These are phyloP conservation scores for Xylaria cubensis DNA, from an alignment of 495 filamentous ascomycete species.

Conservation along the genomic window DNA sequence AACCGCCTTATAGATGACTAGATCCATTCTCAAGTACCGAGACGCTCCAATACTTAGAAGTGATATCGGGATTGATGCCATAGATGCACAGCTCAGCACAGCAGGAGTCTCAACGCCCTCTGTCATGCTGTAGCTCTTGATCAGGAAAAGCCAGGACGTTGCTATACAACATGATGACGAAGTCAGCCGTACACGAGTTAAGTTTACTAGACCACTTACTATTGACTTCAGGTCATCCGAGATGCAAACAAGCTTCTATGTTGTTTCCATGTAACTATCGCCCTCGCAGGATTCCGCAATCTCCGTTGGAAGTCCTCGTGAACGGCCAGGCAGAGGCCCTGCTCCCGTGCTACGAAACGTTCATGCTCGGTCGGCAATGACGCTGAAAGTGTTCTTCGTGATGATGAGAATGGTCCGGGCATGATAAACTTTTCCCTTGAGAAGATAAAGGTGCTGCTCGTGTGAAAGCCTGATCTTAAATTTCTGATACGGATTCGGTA, in stretches of 20 bases:
- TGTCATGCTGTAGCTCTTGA: conserved; percentile 7
- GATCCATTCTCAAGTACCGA: no score
- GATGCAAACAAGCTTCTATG: background rate
- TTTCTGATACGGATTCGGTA: no score
- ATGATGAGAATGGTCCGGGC: background rate
- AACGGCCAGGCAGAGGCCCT: background rate
- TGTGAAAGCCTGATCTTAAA: background rate
- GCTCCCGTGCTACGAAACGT: background rate
- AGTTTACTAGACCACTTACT: background rate
- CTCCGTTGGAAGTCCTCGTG: background rate
- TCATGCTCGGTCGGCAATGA: background rate
- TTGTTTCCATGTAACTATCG: background rate
- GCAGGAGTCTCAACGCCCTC: no score
- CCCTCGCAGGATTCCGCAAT: background rate
- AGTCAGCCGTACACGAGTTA: background rate
- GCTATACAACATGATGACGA: background rate
- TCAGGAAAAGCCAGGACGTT: background rate
- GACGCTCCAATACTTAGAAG: no score
- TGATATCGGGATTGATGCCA: no score
- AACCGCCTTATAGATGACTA: no score
- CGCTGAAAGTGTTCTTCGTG: background rate
- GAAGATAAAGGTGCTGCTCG: background rate
- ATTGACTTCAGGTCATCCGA: background rate
- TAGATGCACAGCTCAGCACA: no score
- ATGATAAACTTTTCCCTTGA: background rate